A percentile compares a stretch with the other conserved stretches of the same genome.
phyloP scores from a whole-genome alignment of 2,329 filamentous ascomycete species.

The Tolypocladium sp. region DNA sequence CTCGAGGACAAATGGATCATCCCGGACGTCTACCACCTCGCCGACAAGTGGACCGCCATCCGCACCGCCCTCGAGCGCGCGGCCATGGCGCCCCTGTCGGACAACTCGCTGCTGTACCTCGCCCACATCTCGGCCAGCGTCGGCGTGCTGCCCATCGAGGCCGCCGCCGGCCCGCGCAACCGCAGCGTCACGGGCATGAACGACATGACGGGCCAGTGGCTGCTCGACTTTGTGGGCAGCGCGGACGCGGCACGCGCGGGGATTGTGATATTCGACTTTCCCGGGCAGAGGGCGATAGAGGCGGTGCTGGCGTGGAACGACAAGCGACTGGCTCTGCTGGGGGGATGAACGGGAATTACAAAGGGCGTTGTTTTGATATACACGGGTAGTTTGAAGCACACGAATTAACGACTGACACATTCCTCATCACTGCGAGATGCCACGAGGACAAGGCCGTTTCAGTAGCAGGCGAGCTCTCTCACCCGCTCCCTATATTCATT shows the following conservation, averaged over 20 bases:
- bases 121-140: conserved; percentile 38
- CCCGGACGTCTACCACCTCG: conserved; percentile 29
- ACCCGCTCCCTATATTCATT: not conserved
- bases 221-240: conserved; percentile 19
- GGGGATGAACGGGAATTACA: not conserved
- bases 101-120: conserved; percentile 31
- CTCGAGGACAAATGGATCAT: conserved; percentile 40
- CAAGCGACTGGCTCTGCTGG: conserved; percentile 7
- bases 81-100: conserved; percentile 13
- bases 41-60: conserved; percentile 38
- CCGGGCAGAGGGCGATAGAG: conserved; percentile 31
- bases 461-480: not conserved
- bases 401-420: not conserved
- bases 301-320: conserved; percentile 32
- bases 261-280: conserved; percentile 40
- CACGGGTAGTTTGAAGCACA: not conserved
- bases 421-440: not conserved
- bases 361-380: not conserved
- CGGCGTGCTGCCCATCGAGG: conserved; percentile 39
- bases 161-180: conserved; percentile 36
- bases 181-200: conserved; percentile 36
- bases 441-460: not conserved
- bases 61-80: conserved; percentile 28
- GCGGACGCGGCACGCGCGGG: conserved; percentile 25
- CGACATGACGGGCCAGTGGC: conserved; percentile 36